Evolutionary conservation across 225 moss, liverwort and hornwort genomes (phyloP).

Genomic region (Polytrichum formosum): DNA sequence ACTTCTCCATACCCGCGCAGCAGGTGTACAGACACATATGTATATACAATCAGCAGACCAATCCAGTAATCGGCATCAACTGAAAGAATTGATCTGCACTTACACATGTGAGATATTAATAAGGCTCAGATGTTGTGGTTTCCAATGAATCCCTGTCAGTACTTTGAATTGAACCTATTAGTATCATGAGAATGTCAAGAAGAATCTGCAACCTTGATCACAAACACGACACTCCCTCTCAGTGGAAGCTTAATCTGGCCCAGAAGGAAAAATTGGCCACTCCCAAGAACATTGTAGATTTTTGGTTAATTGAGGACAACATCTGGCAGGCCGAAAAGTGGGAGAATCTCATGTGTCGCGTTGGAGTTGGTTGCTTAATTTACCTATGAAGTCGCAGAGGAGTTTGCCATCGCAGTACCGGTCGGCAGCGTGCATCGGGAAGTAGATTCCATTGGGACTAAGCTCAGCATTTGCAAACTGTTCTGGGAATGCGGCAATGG

Average conservation of each 20-base stretch:
- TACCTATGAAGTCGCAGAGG: slow-evolving; percentile 30
- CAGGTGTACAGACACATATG: no score
- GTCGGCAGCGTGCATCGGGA: slow-evolving; percentile 37
- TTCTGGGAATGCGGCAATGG: slow-evolving; percentile 27
- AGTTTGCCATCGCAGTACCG: slow-evolving; percentile 37
- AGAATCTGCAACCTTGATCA: no score
- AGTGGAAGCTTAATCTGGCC: not conserved
- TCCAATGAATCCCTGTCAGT: no score
- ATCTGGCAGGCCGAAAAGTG: not conserved
- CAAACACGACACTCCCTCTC: no score
- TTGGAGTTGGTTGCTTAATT: not conserved
- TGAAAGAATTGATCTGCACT: no score
- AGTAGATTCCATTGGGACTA: slow-evolving; percentile 14
- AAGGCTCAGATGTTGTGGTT: no score
- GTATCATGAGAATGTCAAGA: no score
- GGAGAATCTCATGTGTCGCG: not conserved
- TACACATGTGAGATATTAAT: no score
- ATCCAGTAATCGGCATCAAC: no score
- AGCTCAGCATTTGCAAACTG: slow-evolving; percentile 26
- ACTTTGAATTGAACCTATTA: no score
- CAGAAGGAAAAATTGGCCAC: not conserved
- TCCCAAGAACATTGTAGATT: not conserved
- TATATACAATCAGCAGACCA: no score
- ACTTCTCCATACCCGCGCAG: no score
- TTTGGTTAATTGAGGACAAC: not conserved